A percentile compares a stretch with the other conserved stretches of the same genome.
Evolutionary conservation across 257 asterid genomes (phyloP).

Genomic region (Agastache rugosa): DNA sequence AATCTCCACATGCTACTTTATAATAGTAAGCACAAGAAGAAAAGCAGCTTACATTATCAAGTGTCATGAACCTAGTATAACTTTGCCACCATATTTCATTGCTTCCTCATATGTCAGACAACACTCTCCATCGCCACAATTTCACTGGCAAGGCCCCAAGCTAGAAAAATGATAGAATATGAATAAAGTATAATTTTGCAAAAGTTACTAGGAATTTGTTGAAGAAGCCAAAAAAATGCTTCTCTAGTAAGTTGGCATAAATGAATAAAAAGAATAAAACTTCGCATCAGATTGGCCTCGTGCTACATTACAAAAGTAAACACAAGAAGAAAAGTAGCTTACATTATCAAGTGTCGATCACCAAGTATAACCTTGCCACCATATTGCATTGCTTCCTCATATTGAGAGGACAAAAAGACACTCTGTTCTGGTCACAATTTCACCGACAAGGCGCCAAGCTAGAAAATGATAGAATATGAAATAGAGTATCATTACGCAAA

Average conservation of each 20-base stretch:
- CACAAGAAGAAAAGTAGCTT: slow-evolving; percentile 35
- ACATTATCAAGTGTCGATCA: slow-evolving; percentile 79
- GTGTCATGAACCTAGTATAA: slow-evolving; percentile 68
- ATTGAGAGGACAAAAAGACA: too few species aligned
- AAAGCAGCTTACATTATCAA: too few species aligned
- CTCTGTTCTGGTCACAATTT: too few species aligned
- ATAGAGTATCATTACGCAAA: too few species aligned
- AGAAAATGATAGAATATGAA: not conserved
- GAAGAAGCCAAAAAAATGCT: slow-evolving; percentile 14
- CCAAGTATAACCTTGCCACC: slow-evolving; percentile 35
- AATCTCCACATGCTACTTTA: too few species aligned
- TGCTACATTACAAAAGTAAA: not conserved
- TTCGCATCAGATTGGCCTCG: not conserved
- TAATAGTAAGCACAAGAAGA: too few species aligned
- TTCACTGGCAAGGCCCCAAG: too few species aligned
- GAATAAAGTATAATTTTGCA: not conserved
- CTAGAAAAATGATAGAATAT: not conserved
- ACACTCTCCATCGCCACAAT: not conserved
- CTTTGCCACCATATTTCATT: not conserved
- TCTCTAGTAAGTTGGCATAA: slow-evolving; percentile 16
- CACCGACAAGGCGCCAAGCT: not conserved
- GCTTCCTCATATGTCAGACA: not conserved
- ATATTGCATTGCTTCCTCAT: too few species aligned
- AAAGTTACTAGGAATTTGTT: not conserved
- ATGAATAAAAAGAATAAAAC: slow-evolving; percentile 14